A percentile compares a stretch with the other conserved stretches of the same genome.
Conservation (phyloP, 2,329 filamentous ascomycete genomes). For the Pseudogymnoascus sp. region DNA sequence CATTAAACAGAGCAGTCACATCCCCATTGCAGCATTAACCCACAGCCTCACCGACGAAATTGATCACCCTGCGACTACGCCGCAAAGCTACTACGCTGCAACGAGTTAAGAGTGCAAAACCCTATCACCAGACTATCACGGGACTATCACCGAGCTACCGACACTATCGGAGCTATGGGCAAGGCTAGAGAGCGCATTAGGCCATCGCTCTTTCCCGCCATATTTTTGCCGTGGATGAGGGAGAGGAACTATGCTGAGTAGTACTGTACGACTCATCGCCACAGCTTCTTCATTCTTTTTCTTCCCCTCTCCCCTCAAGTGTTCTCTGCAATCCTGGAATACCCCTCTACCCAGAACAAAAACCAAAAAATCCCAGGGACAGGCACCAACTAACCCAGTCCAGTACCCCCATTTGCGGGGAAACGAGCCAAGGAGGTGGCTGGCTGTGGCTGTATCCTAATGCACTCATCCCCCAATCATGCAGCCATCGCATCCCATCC, state of each 20-base stretch:
- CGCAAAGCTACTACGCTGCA: neutral
- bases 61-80: neutral
- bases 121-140: neutral
- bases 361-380: neutral
- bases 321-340: too few relatives aligned
- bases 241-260: neutral
- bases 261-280: neutral
- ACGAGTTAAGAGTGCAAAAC: neutral
- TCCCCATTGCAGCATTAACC: neutral
- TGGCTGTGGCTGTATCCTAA: neutral
- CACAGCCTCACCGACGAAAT: neutral
- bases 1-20: neutral
- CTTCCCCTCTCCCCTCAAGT: neutral
- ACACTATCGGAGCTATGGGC: neutral
- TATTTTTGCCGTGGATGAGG: neutral
- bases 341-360: neutral
- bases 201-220: neutral
- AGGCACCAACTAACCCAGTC: neutral
- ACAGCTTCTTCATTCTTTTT: neutral
- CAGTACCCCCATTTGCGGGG: neutral
- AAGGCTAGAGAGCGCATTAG: neutral
- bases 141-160: slow-evolving; percentile 1
- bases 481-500: neutral
- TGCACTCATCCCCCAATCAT: neutral
- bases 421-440: neutral